Evolutionary conservation across 768 basidiomycete genomes (phyloP), one percentile per base, ranked within the genome.

Genomic region (Pulveroboletus sp.): DNA sequence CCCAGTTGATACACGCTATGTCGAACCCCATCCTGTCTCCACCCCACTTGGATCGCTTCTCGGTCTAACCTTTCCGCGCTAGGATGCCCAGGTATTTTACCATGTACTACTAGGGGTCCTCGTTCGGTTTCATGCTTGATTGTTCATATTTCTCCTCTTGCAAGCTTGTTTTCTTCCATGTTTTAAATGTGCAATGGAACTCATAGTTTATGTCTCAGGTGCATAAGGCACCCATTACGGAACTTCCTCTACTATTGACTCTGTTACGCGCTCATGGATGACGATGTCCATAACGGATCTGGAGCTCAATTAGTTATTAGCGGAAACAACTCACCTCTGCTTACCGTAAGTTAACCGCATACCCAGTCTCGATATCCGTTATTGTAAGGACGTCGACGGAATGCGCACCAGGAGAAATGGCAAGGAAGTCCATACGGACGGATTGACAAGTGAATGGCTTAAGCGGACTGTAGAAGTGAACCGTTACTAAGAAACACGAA

Each of bases 361-460:
- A 82, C 1, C 83, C 83, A 6, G 83, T 81, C 58, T 88, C 88
- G 5, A 86, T 70, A 56, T 93, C 91, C 1, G 82, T 85, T 45
- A 93, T 69, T 1, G 81, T 82, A 45, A 93, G 69, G 6, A 78
- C 75, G 53, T 87, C 82, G 44, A 93, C 77, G 3, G 83, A 74
- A 60, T 93, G 89, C 2, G 92, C 81, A 4, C 91, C 91, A 17
- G 89, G 83, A 8, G 79, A 76, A 42, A 93, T 71, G 3, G 91
- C 89, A 40, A 93, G 69, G 59, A 93, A 92, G 51, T 85, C 79
- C 84, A 93, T 90, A 36, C 88, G 74, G 24, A 93, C 87, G 17
- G 87, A 89, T 64, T 93, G 90, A 62, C 89, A 90, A 1, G 88
- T 84, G 10, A 81, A 81, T 4, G 90, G 86, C n/a, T 79, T 74